phyloP scores from a whole-genome alignment of 768 basidiomycete genomes.

The Strobilomyces confusus region DNA sequence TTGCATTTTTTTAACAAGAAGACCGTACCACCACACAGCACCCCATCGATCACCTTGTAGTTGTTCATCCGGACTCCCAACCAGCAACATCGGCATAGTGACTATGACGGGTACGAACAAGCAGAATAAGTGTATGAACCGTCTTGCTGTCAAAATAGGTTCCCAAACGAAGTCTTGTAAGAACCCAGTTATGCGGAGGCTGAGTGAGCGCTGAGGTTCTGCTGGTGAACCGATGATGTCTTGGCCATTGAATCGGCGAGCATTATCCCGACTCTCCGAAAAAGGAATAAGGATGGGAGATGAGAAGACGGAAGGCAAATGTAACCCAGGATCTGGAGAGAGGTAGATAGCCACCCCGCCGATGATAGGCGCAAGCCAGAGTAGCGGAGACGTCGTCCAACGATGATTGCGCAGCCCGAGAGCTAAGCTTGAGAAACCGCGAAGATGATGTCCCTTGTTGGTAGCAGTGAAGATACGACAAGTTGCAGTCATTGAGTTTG shows the following conservation, averaged over 20 bases:
- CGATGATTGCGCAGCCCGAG: conserved; percentile 25
- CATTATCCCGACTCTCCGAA: conserved; percentile 10
- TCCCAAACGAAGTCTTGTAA: conserved; percentile 69
- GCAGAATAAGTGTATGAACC: conserved; percentile 79
- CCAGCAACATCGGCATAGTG: conserved; percentile 76
- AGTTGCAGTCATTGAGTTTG: neutral
- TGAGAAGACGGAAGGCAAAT: conserved; percentile 47
- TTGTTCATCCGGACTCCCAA: conserved; percentile 51
- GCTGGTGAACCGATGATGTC: conserved; percentile 62
- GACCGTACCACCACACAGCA: conserved; percentile 96
- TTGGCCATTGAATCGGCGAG: conserved; percentile 21
- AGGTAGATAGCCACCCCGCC: conserved; percentile 53
- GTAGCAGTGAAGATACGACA: conserved; percentile 26
- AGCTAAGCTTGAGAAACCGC: conserved; percentile 10
- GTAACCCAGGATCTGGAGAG: conserved; percentile 38
- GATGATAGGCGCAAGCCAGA: conserved; percentile 55
- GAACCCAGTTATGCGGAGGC: conserved; percentile 41
- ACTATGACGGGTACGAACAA: conserved; percentile 89
- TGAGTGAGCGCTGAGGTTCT: conserved; percentile 51
- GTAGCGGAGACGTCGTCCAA: conserved; percentile 23
- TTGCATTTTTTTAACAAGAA: conserved; percentile 87
- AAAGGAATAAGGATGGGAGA: conserved; percentile 49
- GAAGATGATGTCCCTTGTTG: neutral
- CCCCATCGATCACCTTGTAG: conserved; percentile 83
- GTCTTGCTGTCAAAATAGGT: conserved; percentile 74